A percentile compares a stretch with the other conserved stretches of the same genome.
phyloP scores from a whole-genome alignment of 129 eudicot genomes.

The Oenanthe sinensis region DNA sequence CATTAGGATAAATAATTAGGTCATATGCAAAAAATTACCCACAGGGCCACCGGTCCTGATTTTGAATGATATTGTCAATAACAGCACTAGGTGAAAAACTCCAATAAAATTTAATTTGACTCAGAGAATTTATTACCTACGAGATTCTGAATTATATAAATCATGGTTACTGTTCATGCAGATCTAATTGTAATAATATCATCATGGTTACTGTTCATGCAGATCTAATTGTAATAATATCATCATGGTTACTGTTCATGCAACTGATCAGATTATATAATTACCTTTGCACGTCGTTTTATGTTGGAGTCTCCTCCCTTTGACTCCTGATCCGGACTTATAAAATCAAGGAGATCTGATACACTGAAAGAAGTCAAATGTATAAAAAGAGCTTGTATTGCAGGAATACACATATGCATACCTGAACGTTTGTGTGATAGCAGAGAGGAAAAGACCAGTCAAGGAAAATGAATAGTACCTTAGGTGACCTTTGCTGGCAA shows the following conservation, averaged over 20 bases:
- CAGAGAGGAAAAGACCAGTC: conserved; percentile 4
- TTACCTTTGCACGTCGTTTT: conserved; percentile 84
- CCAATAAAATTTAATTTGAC: neutral
- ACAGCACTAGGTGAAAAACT: neutral
- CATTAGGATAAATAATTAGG: neutral
- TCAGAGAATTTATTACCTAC: neutral
- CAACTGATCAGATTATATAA: neutral
- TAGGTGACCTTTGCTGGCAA: conserved; percentile 99
- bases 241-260: neutral
- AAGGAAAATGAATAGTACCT: conserved; percentile 65
- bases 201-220: neutral
- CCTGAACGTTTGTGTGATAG: neutral
- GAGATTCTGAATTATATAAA: neutral
- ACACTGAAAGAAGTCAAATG: conserved; percentile 56
- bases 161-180: neutral
- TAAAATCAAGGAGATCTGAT: conserved; percentile 95
- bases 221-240: neutral
- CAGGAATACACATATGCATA: neutral
- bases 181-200: neutral
- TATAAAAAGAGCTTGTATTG: conserved; percentile 13
- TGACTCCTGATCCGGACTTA: conserved; percentile 80
- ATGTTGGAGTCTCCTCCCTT: conserved; percentile 59
- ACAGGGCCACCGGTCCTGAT: neutral
- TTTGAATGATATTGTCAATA: neutral
- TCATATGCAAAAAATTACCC: neutral